Evolutionary conservation across 2,329 filamentous ascomycete species (phyloP), one percentile per base, ranked within the genome.

Genomic region (Colletotrichum truncatum): DNA sequence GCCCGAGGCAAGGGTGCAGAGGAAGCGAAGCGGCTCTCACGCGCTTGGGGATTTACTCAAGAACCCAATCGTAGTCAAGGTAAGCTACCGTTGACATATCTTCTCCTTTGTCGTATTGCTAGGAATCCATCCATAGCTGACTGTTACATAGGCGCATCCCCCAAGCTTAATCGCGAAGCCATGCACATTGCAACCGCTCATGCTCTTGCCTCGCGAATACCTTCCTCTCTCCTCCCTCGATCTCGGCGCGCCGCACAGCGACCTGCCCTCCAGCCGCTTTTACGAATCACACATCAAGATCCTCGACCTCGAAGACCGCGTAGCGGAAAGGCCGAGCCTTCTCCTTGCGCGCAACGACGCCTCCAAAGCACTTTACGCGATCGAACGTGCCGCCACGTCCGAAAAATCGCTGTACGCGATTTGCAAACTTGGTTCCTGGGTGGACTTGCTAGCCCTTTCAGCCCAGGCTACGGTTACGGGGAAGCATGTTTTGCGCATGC

Each of bases 371-470:
- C 68, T 87, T 0, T 91, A 88, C 73, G 89, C 85, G 11, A 78
- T 93, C n/a, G 92, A 94, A 78, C 84, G 87, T 23, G 87, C 92
- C 34, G 80, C 82, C 14, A 76, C 79, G 48, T 25, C 25, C 5
- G 41, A 36, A 12, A 25, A 41, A n/a, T 84, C 85, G 1, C 80
- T 91, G 4, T 94, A 92, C 74, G 86, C 87, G 10, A 74, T 93
- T 25, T 94, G 90, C 75, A 89, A 86, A 70, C 79, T 96, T 43
- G 90, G 87, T 2, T 76, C 80, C 18, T 93, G 91, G 90, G 83
- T 92, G 21, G 85, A 89, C 66, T 73, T 91, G 54, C 81, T 84
- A 34, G 78, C 82, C 6, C 78, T 94, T 26, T 77, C 78, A 23
- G 73, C 76, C 10, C 75, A 81, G 38, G 86, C 87, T 38, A 86